A percentile compares a stretch with the other conserved stretches of the same genome.
Evolutionary conservation across 495 filamentous ascomycete genomes (phyloP).

Genomic region (Polyplosphaeria fusca): DNA sequence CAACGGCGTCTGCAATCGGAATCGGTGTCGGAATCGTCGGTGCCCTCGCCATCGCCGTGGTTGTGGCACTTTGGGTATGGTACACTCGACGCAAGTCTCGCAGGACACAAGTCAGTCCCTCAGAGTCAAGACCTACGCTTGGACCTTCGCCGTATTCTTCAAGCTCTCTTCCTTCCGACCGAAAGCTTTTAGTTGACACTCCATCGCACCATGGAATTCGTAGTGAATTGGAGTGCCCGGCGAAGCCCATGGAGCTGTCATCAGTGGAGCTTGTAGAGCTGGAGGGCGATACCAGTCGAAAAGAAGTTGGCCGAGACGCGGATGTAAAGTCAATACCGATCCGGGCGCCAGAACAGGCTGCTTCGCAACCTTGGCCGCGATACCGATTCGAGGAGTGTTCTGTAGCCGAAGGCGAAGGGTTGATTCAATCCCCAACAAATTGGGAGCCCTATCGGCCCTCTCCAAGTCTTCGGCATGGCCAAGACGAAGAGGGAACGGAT

Average conservation of each 20-base stretch:
- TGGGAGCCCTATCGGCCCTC: neutral
- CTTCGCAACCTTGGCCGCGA: neutral
- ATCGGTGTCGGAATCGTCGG: conserved; percentile 18
- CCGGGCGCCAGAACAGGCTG: neutral
- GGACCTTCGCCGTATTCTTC: no score
- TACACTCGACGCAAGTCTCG: conserved; percentile 1
- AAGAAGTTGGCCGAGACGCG: neutral
- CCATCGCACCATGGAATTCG: neutral
- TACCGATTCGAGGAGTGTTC: conserved; percentile 15
- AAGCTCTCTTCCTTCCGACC: neutral
- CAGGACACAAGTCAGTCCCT: neutral
- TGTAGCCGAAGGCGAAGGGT: neutral
- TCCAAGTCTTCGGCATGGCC: neutral
- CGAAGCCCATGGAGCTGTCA: conserved; percentile 6
- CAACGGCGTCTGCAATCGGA: conserved; percentile 1
- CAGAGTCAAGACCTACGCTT: neutral
- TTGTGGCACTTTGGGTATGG: conserved; percentile 15
- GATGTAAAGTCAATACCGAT: neutral
- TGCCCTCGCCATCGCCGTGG: neutral
- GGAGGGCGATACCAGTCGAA: conserved; percentile 3
- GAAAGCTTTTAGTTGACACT: neutral
- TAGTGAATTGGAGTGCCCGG: neutral
- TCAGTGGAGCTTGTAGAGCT: conserved; percentile 20
- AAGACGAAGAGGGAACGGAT: neutral
- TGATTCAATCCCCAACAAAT: neutral